phyloP scores from a whole-genome alignment of 305 asterid species.

The Fraxinus albicans region DNA sequence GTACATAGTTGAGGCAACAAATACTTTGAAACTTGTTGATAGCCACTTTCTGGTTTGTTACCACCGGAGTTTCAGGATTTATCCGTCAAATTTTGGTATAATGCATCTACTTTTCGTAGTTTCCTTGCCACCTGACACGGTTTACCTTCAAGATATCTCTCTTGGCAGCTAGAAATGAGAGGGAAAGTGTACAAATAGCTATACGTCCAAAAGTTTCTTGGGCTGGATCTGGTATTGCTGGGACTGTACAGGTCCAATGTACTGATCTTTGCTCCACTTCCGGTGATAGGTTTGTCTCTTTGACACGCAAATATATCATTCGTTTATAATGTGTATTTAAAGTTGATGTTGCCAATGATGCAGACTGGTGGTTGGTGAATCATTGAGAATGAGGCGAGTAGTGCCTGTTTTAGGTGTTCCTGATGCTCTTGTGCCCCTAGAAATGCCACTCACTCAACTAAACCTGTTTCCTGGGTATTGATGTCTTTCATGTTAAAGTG shows the following conservation, averaged over 20 bases:
- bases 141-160: constrained; percentile 79
- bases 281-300: constrained; percentile 78
- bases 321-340: constrained; percentile 14
- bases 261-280: constrained; percentile 76
- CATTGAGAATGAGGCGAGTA: constrained; percentile 77
- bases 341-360: constrained; percentile 25
- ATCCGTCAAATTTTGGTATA: background rate
- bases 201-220: constrained; percentile 93
- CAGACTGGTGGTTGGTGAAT: constrained; percentile 84
- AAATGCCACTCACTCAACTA: constrained; percentile 62
- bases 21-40: background rate
- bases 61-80: background rate
- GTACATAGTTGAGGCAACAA: constrained; percentile 1
- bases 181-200: constrained; percentile 92
- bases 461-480: constrained; percentile 85
- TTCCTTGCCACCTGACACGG: constrained; percentile 34
- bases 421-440: constrained; percentile 97
- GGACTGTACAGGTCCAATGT: constrained; percentile 76
- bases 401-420: constrained; percentile 92
- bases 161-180: constrained; percentile 95
- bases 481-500: background rate
- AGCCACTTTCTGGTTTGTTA: background rate
- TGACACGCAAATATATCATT: constrained; percentile 14
- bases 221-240: constrained; percentile 78
- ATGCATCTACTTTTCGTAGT: constrained; percentile 7